Conservation (phyloP, 2,329 filamentous ascomycete species). For the Nigrospora osmanthi region DNA sequence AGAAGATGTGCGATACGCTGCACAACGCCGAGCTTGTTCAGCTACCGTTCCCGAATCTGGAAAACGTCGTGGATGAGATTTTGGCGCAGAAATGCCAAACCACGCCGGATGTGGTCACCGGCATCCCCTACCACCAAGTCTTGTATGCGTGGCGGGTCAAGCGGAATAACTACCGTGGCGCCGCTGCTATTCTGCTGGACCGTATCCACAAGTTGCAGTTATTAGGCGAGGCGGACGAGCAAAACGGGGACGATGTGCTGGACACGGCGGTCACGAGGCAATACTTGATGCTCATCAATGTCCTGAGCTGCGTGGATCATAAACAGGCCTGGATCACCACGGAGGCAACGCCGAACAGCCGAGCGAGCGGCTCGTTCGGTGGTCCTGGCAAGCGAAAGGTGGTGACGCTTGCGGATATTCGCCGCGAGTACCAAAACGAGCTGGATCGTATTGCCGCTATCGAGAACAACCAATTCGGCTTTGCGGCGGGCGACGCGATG, state of each 20-base stretch:
- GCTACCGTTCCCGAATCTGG: slow-evolving; percentile 72
- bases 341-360: slow-evolving; percentile 22
- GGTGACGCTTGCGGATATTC: slow-evolving; percentile 76
- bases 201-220: slow-evolving; percentile 54
- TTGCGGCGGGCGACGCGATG: slow-evolving; percentile 51
- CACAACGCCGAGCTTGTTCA: slow-evolving; percentile 61
- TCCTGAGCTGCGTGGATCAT: slow-evolving; percentile 74
- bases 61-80: slow-evolving; percentile 71
- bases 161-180: slow-evolving; percentile 78
- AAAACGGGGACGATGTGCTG: slow-evolving; percentile 45
- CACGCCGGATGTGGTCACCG: slow-evolving; percentile 55
- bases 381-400: slow-evolving; percentile 56
- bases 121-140: slow-evolving; percentile 75
- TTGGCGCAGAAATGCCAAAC: slow-evolving; percentile 65
- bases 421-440: slow-evolving; percentile 84
- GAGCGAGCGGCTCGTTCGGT: slow-evolving; percentile 3
- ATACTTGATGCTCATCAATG: slow-evolving; percentile 89
- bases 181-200: slow-evolving; percentile 54
- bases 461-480: slow-evolving; percentile 82
- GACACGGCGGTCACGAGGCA: slow-evolving; percentile 63
- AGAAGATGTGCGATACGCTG: slow-evolving; percentile 60
- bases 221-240: slow-evolving; percentile 50
- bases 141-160: slow-evolving; percentile 86
- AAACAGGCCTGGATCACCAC: slow-evolving; percentile 72
- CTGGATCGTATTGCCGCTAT: slow-evolving; percentile 83